Conservation (phyloP, 805 yeast genomes). For the Jamesozyma piceae region DNA sequence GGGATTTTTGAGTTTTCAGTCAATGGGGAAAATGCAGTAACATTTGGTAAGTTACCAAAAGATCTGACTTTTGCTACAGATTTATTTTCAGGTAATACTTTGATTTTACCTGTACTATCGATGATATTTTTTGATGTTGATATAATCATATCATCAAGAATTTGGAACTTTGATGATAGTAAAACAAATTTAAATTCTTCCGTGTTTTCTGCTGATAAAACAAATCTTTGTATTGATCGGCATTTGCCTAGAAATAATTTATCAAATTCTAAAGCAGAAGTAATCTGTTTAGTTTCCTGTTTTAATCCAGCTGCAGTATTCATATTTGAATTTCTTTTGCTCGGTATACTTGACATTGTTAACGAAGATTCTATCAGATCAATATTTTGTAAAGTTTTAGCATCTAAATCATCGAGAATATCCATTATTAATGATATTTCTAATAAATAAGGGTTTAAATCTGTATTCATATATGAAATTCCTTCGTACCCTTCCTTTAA, state of each 20-base stretch:
- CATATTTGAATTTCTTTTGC: neutral
- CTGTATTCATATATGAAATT: conserved; percentile 39
- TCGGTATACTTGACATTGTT: neutral
- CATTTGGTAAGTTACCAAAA: conserved; percentile 13
- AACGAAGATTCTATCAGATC: conserved; percentile 2
- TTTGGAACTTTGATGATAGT: conserved; percentile 26
- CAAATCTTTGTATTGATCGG: conserved; percentile 28
- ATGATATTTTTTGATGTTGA: conserved; percentile 22
- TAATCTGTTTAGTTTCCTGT: neutral
- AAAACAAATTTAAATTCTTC: conserved; percentile 35
- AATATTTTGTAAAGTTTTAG: neutral
- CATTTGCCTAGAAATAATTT: conserved; percentile 30
- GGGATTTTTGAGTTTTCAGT: neutral
- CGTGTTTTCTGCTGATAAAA: conserved; percentile 36
- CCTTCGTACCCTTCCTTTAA: conserved; percentile 31
- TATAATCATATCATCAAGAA: conserved; percentile 21
- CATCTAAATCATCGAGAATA: conserved; percentile 23
- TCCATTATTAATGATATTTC: conserved; percentile 39
- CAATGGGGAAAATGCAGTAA: conserved; percentile 4
- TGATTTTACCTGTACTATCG: conserved; percentile 4
- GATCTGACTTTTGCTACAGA: conserved; percentile 16
- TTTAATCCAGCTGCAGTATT: neutral
- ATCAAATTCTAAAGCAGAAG: conserved; percentile 29
- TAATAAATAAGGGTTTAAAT: conserved; percentile 40
- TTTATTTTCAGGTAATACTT: neutral